A percentile compares a stretch with the other conserved stretches of the same genome.
These are phyloP conservation scores for Epichloe glyceriae DNA, from an alignment of 2,329 filamentous ascomycete genomes.

Conservation along the genomic window DNA sequence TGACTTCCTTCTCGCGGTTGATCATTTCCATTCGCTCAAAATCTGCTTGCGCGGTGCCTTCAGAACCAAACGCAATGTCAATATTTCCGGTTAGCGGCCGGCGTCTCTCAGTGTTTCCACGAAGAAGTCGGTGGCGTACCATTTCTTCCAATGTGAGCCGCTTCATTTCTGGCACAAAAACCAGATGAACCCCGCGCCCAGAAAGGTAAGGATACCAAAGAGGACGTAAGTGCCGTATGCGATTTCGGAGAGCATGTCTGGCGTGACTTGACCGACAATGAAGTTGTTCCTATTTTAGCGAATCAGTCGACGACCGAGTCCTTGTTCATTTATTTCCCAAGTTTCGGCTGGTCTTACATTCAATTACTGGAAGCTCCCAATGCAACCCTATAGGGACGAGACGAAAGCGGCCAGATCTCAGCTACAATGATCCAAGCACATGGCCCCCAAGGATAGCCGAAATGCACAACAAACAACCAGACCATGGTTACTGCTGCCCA, in stretches of 20 bases:
- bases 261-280: no score
- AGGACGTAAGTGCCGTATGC: conserved; percentile 61
- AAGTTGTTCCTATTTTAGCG: no score
- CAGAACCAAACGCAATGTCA: conserved; percentile 53
- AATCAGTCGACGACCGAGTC: no score
- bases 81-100: not conserved
- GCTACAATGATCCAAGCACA: conserved; percentile 63
- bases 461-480: conserved; percentile 64
- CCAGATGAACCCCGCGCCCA: conserved; percentile 49
- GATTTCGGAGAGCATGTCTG: conserved; percentile 43
- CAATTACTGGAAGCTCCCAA: not conserved
- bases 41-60: conserved; percentile 54
- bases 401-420: conserved; percentile 39
- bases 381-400: not conserved
- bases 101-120: not conserved
- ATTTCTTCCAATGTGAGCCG: conserved; percentile 52
- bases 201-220: conserved; percentile 51
- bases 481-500: conserved; percentile 59
- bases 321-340: no score
- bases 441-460: conserved; percentile 65
- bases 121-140: conserved; percentile 13
- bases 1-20: conserved; percentile 35
- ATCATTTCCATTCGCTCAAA: conserved; percentile 62
- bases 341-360: no score
- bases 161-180: conserved; percentile 55